Base-by-base conservation (phyloP, 2,329 filamentous ascomycete species). In the Fusarium nematophilum region DNA sequence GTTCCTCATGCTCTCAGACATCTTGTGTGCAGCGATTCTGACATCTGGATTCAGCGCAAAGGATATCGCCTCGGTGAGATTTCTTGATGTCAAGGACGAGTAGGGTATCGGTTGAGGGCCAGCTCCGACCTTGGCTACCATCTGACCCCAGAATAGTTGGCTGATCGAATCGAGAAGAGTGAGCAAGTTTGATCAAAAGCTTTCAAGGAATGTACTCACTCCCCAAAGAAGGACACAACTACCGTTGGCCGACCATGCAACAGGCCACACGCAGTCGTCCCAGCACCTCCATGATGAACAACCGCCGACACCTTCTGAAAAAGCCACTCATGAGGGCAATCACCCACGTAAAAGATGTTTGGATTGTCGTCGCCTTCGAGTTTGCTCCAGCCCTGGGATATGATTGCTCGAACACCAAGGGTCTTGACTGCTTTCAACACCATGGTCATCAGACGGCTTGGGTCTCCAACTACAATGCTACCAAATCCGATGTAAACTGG, bases 221-320 rank as follows among this genome's bases (percentile, higher is more conserved):
- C 90, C 4, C 90, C 90, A 68, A 93, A 96, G 76, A 96, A 96
- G 0, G 92, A 91, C 0, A 96, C 86, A 3, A 96, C 83, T 2
- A 94, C 85, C 0, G 92, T 95, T 2, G 92, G 91, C 45, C 86
- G 86, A 14, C 91, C 91, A 2, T 86, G 84, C 13, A 87, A 83
- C 50, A 96, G 89, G 9, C 92, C 92, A 0, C 91, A 90, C 1
- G 92, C 91, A 2, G 91, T 95, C 2, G 92, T 96, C 14, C 92
- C 92, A 5, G 92, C 92, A 48, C 92, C 92, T 11, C 92, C 92
- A 62, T 96, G 92, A 69, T 96, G 92, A 6, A 94, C 89, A 1
- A 96, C 91, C 30, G 86, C 88, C 1, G 90, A 89, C 1, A 95
- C 91, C 23, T 83, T 86, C 61, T 91, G 82, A 74, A 96, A 96